Base-by-base conservation (phyloP, 2,329 filamentous ascomycete genomes). In the Aspergillus piperis region DNA sequence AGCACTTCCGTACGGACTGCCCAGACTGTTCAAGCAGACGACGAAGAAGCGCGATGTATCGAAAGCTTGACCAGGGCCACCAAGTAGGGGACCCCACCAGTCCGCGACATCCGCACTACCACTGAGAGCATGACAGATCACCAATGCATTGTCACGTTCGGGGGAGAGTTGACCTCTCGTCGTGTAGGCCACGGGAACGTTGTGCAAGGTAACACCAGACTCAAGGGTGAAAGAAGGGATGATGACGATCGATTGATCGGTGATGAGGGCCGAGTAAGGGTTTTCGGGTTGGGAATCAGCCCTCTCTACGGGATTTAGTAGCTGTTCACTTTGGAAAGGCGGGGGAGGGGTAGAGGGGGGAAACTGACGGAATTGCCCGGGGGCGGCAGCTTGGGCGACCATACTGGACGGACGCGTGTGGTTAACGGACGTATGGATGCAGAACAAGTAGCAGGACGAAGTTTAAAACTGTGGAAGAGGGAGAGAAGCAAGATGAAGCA, bases 161-260 rank as follows among this genome's bases (percentile, higher is more conserved):
- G 83, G 80, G 5, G 85, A 83, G 25, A 89, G 78, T 25, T 78
- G 78, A 60, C 86, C 86, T 59, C 84, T 84, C 3, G 83, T 86
- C 61, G 86, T 88, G 77, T 88, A 88, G 60, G 86, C 86, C 54
- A 89, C 80, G 2, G 84, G 85, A 15, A 88, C 84, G 85, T 98
- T 95, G 67, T 84, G 80, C 19, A 99, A 83, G 0, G 86, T 89
- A 23, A 90, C 91, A 52, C 95, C 95, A 2, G 93, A 98, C 77
- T 99, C 95, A 66, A 99, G 90, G 8, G 90, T 92, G 76, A 97
- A 96, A 25, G 88, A 88, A 2, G 95, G 94, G 58, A 99, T 86
- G 62, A 95, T 86, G 59, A 90, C 92, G 71, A 96, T 90, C 57
- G 89, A 84, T 79, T 98, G 95, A 70, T 96, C 89, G 55, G 92